A percentile compares a stretch with the other conserved stretches of the same genome.
Evolutionary conservation across 164 flowering plant genomes (phyloP).

Genomic region (Dillenia suffruticosa): DNA sequence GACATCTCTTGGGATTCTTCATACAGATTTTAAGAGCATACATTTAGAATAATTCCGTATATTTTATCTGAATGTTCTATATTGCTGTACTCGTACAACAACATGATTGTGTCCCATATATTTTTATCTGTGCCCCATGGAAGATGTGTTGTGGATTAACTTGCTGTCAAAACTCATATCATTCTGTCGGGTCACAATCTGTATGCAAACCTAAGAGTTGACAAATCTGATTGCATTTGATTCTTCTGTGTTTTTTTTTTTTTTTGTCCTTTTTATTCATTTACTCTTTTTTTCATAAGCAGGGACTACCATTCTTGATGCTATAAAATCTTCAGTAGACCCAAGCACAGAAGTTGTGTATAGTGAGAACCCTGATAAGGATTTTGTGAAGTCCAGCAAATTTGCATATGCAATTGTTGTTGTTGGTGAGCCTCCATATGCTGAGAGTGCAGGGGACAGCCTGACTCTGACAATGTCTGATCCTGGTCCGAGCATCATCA

Average conservation of each 20-base stretch:
- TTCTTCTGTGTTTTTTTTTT: neutral
- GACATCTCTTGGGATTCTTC: too few relatives aligned
- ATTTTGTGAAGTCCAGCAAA: conserved; percentile 38
- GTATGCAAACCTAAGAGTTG: too few relatives aligned
- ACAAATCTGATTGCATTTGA: too few relatives aligned
- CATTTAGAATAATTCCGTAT: too few relatives aligned
- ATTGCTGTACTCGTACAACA: too few relatives aligned
- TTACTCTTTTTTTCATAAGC: conserved; percentile 3
- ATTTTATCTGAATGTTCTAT: too few relatives aligned
- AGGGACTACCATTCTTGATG: conserved; percentile 58
- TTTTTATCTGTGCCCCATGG: too few relatives aligned
- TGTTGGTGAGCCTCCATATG: conserved; percentile 57
- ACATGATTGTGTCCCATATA: too few relatives aligned
- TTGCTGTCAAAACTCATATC: too few relatives aligned
- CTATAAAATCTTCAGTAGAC: conserved; percentile 45
- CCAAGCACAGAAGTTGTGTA: conserved; percentile 39
- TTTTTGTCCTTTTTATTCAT: neutral
- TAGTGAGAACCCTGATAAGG: conserved; percentile 39
- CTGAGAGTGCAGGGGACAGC: conserved; percentile 56
- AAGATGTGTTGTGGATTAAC: too few relatives aligned
- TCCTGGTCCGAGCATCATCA: conserved; percentile 43
- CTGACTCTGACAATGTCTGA: conserved; percentile 42
- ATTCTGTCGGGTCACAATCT: too few relatives aligned
- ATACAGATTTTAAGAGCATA: too few relatives aligned
- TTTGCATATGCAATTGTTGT: conserved; percentile 50